phyloP scores from a whole-genome alignment of 2,329 filamentous ascomycete genomes.

The Ceratocystis lukuohia region DNA sequence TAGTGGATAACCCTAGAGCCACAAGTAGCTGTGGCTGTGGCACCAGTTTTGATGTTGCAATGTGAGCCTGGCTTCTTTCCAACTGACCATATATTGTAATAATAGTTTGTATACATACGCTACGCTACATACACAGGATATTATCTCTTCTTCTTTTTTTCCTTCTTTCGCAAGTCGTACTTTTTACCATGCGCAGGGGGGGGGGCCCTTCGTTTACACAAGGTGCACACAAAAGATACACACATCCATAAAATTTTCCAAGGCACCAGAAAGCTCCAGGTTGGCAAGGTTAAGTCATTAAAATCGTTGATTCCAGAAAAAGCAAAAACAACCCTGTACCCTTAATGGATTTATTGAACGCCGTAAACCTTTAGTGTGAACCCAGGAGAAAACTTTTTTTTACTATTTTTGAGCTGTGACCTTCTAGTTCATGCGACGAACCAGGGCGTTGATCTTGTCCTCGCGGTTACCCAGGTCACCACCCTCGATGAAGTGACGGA shows the following conservation, averaged over 20 bases:
- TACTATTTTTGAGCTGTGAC: constrained; percentile 22
- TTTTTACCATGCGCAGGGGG: neutral
- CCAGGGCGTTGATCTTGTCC: constrained; percentile 91
- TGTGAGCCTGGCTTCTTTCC: constrained; percentile 28
- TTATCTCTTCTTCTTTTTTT: neutral
- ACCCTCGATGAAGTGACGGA: constrained; percentile 98
- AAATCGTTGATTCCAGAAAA: constrained; percentile 19
- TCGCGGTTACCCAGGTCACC: constrained; percentile 98
- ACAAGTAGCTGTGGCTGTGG: constrained; percentile 94
- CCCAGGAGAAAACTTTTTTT: constrained; percentile 23
- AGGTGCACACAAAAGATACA: neutral
- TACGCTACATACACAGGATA: neutral
- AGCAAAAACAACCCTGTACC: constrained; percentile 19
- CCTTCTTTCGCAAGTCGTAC: neutral
- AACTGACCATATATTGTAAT: neutral
- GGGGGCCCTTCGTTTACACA: neutral
- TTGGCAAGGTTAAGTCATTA: constrained; percentile 5
- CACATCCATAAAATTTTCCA: neutral
- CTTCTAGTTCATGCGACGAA: constrained; percentile 94
- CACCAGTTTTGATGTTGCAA: constrained; percentile 89
- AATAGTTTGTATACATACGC: neutral
- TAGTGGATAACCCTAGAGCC: constrained; percentile 81
- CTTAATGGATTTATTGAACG: constrained; percentile 19
- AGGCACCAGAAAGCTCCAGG: neutral
- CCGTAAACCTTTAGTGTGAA: constrained; percentile 21